Base-by-base conservation (phyloP, 129 eudicot species). In the Lactuca saligna region DNA sequence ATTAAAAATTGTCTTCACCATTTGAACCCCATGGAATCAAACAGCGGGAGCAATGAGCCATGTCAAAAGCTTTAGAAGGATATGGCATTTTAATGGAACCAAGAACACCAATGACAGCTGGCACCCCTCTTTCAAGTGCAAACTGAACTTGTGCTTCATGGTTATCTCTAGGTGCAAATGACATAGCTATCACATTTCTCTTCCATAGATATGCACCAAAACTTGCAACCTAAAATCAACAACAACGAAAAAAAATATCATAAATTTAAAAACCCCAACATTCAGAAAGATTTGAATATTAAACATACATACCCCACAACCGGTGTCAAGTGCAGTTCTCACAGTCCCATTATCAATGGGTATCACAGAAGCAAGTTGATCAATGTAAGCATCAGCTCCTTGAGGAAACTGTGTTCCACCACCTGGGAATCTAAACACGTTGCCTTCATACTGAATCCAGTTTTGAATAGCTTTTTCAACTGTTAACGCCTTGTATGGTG, bases 381-480 rank as follows among this genome's bases (percentile, higher is more conserved):
- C 63, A 16, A 79, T 79, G 53, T 79, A 79, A 7, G 66, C 67
- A 75, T 80, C 84, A 14, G 84, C 84, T 3, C 81, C 84, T 57
- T 80, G 75, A 49, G 84, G 84, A 62, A 80, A 80, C 84, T 74
- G 80, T 35, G 84, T 80, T n/a, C 84, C 84, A 1, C 84, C 84
- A 51, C 81, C 84, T 11, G 84, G 84, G 56, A 75, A 75, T 68
- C 84, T 65, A 49, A 80, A 75, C 51, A 70, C 78, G 25, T 80
- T 35, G 20, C 81, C 84, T 64, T 80, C 81, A 32, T 80, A 80
- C 9, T 74, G 80, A 34, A 80, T 80, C 84, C 84, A 80, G 17
- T 80, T 80, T 62, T 80, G 84, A 31, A 75, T 65, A 14, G 80
- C 80, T 15, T 68, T 75, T 72, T 70, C 85, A 32, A 81, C 81